phyloP scores from a whole-genome alignment of 2,329 filamentous ascomycete species.

The Tolypocladium amazonense region DNA sequence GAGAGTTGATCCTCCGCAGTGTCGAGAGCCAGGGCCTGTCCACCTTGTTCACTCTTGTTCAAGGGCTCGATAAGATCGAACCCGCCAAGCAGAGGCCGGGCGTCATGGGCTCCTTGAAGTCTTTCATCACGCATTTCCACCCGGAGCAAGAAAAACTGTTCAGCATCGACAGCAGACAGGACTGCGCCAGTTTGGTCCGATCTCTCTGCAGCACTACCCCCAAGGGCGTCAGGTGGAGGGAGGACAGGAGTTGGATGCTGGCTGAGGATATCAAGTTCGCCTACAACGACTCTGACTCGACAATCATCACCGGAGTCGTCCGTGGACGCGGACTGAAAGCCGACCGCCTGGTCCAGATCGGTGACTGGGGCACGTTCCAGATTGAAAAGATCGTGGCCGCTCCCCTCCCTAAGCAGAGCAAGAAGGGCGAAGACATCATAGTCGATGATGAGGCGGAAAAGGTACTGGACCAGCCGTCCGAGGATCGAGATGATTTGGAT shows the following conservation, averaged over 20 bases:
- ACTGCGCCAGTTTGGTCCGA: slow-evolving; percentile 82
- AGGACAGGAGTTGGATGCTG: slow-evolving; percentile 92
- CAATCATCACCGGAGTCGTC: slow-evolving; percentile 73
- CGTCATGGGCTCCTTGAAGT: slow-evolving; percentile 73
- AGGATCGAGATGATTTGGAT: slow-evolving; percentile 73
- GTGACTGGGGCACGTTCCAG: slow-evolving; percentile 90
- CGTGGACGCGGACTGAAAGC: slow-evolving; percentile 80
- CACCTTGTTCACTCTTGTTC: slow-evolving; percentile 77
- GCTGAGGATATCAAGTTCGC: slow-evolving; percentile 73
- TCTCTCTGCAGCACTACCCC: slow-evolving; percentile 86
- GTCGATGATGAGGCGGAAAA: slow-evolving; percentile 46
- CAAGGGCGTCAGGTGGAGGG: slow-evolving; percentile 91
- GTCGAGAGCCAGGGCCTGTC: slow-evolving; percentile 93
- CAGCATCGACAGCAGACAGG: slow-evolving; percentile 77
- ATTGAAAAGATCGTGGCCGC: slow-evolving; percentile 80
- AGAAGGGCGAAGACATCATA: slow-evolving; percentile 55
- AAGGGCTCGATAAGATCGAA: slow-evolving; percentile 68
- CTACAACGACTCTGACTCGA: slow-evolving; percentile 46
- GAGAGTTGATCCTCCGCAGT: slow-evolving; percentile 74
- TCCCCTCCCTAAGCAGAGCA: slow-evolving; percentile 50
- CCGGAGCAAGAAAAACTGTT: slow-evolving; percentile 85
- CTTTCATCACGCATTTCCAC: slow-evolving; percentile 91
- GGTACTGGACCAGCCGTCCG: slow-evolving; percentile 59
- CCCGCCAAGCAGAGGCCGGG: slow-evolving; percentile 68
- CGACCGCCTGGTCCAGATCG: slow-evolving; percentile 80